phyloP scores from a whole-genome alignment of 495 filamentous ascomycete genomes.

The Penicillium macrosclerotiorum region DNA sequence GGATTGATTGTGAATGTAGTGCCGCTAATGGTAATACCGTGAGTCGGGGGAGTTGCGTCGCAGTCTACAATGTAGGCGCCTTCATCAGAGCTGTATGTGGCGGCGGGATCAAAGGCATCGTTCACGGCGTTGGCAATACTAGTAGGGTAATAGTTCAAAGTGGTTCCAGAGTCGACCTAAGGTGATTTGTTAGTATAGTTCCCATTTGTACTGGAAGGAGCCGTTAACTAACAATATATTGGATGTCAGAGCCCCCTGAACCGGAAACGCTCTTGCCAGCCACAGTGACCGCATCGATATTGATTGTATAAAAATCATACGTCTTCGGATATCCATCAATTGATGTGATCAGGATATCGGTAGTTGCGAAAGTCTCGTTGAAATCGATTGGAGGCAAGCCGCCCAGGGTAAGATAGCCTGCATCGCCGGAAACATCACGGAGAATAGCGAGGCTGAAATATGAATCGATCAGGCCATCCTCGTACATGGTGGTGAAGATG shows the following conservation, averaged over 20 bases:
- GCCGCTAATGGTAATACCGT: slow-evolving; percentile 51
- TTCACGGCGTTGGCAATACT: slow-evolving; percentile 50
- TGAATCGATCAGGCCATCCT: slow-evolving; percentile 47
- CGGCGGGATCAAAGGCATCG: slow-evolving; percentile 52
- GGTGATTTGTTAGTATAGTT: not conserved
- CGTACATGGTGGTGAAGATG: slow-evolving; percentile 57
- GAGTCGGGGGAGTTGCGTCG: slow-evolving; percentile 49
- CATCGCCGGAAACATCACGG: slow-evolving; percentile 24
- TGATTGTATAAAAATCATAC: slow-evolving; percentile 45
- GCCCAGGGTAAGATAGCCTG: slow-evolving; percentile 50
- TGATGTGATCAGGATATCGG: slow-evolving; percentile 33
- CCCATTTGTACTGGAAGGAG: not conserved
- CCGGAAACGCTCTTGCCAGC: slow-evolving; percentile 19
- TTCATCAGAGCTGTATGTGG: slow-evolving; percentile 40
- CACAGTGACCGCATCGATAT: slow-evolving; percentile 35
- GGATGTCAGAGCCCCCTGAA: slow-evolving; percentile 13
- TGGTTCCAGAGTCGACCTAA: slow-evolving; percentile 43
- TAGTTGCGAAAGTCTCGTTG: slow-evolving; percentile 32
- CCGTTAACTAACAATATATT: slow-evolving; percentile 30
- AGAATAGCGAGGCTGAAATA: slow-evolving; percentile 48
- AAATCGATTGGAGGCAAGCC: slow-evolving; percentile 44
- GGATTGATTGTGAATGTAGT: slow-evolving; percentile 53
- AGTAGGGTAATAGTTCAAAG: slow-evolving; percentile 38
- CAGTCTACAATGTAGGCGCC: slow-evolving; percentile 55
- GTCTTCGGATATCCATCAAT: slow-evolving; percentile 9